Conservation (phyloP, 179 eudicot species). For the Nepenthes alata region DNA sequence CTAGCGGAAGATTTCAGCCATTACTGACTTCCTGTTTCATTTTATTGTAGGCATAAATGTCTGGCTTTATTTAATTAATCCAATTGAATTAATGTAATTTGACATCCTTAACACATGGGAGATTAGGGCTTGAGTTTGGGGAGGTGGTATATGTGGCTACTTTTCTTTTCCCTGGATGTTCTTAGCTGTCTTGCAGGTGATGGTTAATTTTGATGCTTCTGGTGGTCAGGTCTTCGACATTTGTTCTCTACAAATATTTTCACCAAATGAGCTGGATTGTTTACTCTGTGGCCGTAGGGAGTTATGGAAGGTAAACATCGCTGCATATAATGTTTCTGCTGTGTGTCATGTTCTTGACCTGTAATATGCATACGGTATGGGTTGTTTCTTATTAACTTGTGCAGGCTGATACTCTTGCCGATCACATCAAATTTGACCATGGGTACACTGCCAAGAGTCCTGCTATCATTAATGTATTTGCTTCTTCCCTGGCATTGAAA, state of each 20-base stretch:
- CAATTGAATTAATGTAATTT: no score
- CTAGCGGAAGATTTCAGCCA: no score
- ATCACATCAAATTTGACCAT: constrained; percentile 95
- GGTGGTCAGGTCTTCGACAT: constrained; percentile 73
- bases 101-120: no score
- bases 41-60: no score
- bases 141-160: no score
- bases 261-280: constrained; percentile 89
- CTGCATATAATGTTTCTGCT: background rate
- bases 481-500: background rate
- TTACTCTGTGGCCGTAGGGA: constrained; percentile 95
- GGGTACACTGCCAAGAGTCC: constrained; percentile 99
- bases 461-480: constrained; percentile 61
- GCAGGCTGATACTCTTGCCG: constrained; percentile 85
- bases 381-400: constrained; percentile 6
- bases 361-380: no score
- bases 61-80: no score
- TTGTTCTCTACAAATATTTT: constrained; percentile 68
- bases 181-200: background rate
- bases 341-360: background rate
- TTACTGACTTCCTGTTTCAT: no score
- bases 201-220: constrained; percentile 8
- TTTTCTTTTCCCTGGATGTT: background rate
- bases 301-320: constrained; percentile 73
- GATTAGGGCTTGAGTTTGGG: no score